Base-by-base conservation (phyloP, 257 asterid genomes). In the Vinca minor region DNA sequence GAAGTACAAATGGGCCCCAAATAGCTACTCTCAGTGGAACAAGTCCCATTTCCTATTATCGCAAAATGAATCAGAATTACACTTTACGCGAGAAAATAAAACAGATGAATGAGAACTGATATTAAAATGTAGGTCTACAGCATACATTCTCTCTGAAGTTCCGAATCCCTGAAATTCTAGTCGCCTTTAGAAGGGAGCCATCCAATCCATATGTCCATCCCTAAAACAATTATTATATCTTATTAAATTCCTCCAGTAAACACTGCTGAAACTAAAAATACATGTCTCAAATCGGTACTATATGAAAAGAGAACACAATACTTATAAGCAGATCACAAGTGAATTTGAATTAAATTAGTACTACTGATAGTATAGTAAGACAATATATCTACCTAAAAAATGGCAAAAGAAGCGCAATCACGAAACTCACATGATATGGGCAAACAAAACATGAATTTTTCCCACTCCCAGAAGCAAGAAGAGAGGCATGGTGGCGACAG, bases 201-300 rank as follows among this genome's bases (percentile, higher is more conserved):
- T 88, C 85, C 78, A 88, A 73, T 34, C 91, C 94, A 64, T 91
- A 88, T 5, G 98, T 91, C 96, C 98, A 91, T 2, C 89, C 95
- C 96, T 91, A 63, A 46, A 72, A 65, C 64, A 45, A 49, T n/a
- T 28, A 61, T 20, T 5, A 25, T 2, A 45, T 41, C 14, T 54
- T 28, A 17, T 41, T 23, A 23, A 41, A 29, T 42, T 12, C 49
- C 26, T 38, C 34, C 39, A 68, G 17, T 26, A 59, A 5, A 68
- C 28, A 47, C 17, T 13, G 21, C 15, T 38, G 12, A 13, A 34
- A 55, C 14, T 53, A 28, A 53, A 1, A 11, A 28, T 36, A n/a
- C 9, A 50, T 23, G 25, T 23, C 18, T 11, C 12, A 50, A 25
- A 50, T 31, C 12, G 8, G 57, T 31, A 23, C 17, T 23, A 11